Evolutionary conservation across 2,329 filamentous ascomycete genomes (phyloP), one percentile per base, ranked within the genome.

Genomic region (Trichophyton simii): DNA sequence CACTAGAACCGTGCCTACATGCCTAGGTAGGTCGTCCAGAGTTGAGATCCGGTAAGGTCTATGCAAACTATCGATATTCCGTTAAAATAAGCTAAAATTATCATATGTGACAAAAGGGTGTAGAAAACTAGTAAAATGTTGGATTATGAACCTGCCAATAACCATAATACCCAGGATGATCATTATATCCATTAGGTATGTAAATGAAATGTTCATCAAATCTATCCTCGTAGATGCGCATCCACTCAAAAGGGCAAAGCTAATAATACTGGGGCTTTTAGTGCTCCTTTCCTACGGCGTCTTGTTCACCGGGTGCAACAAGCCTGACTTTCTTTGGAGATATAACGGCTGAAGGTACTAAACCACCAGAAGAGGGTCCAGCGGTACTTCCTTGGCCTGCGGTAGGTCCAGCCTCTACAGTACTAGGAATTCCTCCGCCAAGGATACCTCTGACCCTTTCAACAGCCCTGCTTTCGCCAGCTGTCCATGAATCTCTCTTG

Each of bases 281-380:
- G 25, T 13, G 15, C 25, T 25, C 34, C 15, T 57, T 25, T 6
- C 52, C 28, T 15, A 8, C 28, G 6, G 6, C 11, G 22, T 36
- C 36, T 65, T 77, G 74, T 63, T 78, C 76, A 58, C 70, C 71
- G 15, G 76, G 76, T 5, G 76, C 76, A 25, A 78, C 71, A 28
- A 78, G 66, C 34, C 76, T 71, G 18, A 78, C 76, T 63, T 75
- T 77, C 66, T 78, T 78, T 20, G 75, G 73, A 11, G 74, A 76
- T 61, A 75, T 70, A 18, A 70, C 67, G 46, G 69, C 70, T 13
- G 74, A 72, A 22, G 69, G 68, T 8, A 66, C 60, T n/a, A 62
- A 64, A 42, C 67, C 64, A 42, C 66, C 62, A 59, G 64, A 65
- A 15, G 66, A 65, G 8, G 61, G 59, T 54, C 55, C 58, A 28